Evolutionary conservation across 2,329 filamentous ascomycete species (phyloP).

Genomic region (Ceratocystis diversiconidia): DNA sequence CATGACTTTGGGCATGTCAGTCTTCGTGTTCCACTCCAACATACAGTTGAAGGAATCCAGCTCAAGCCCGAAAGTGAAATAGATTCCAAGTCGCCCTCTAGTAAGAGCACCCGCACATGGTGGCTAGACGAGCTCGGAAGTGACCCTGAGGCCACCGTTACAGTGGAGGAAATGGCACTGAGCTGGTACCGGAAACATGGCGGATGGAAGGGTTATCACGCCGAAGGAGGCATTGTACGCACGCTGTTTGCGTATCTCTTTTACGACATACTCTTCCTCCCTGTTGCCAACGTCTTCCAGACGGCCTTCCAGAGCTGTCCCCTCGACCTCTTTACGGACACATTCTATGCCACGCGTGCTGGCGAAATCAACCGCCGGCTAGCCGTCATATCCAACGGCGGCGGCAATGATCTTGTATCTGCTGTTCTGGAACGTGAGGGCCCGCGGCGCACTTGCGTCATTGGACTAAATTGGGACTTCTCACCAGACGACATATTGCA

Average conservation of each 20-base stretch:
- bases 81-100: background rate
- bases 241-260: constrained; percentile 86
- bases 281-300: constrained; percentile 93
- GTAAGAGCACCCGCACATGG: constrained; percentile 54
- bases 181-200: constrained; percentile 68
- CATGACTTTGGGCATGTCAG: constrained; percentile 85
- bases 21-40: constrained; percentile 59
- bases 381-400: constrained; percentile 75
- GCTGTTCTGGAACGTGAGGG: constrained; percentile 54
- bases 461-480: constrained; percentile 86
- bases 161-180: constrained; percentile 88
- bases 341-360: constrained; percentile 73
- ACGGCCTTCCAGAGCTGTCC: constrained; percentile 91
- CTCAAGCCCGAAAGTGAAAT: constrained; percentile 34
- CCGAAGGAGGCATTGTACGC: constrained; percentile 81
- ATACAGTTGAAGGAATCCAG: constrained; percentile 62
- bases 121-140: constrained; percentile 70
- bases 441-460: constrained; percentile 64
- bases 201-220: constrained; percentile 80
- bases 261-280: constrained; percentile 82
- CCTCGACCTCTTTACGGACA: constrained; percentile 80
- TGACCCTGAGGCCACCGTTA: constrained; percentile 52
- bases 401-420: constrained; percentile 51
- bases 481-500: constrained; percentile 64
- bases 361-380: constrained; percentile 81